phyloP scores from a whole-genome alignment of 2,329 filamentous ascomycete species.

The Fusarium sp. region DNA sequence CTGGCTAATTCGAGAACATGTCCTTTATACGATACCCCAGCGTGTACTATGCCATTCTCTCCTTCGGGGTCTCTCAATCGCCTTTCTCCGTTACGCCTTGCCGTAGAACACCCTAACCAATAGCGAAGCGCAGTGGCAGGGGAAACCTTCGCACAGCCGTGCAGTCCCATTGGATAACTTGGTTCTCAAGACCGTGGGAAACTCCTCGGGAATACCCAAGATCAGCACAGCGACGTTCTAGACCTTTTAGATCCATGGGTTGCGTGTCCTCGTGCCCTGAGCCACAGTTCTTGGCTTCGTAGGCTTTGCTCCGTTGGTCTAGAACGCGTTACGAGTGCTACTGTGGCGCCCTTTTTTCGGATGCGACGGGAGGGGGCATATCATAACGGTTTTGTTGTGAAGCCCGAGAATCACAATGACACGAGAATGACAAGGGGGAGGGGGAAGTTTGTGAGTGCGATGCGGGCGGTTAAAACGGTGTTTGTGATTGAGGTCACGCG shows the following conservation, averaged over 20 bases:
- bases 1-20: constrained; percentile 15
- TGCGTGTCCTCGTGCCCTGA: constrained; percentile 40
- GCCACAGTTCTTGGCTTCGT: constrained; percentile 33
- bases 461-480: neutral
- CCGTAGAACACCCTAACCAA: constrained; percentile 9
- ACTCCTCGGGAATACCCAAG: constrained; percentile 43
- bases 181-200: constrained; percentile 18
- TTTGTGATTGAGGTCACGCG: constrained; percentile 23
- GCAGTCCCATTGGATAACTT: constrained; percentile 2
- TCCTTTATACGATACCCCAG: neutral
- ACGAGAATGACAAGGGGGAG: constrained; percentile 6
- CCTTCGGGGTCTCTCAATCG: neutral
- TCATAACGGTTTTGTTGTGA: constrained; percentile 25
- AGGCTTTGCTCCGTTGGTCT: constrained; percentile 17
- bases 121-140: neutral
- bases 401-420: constrained; percentile 4
- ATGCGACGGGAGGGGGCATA: constrained; percentile 19
- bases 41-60: neutral
- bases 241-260: neutral
- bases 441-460: neutral
- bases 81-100: constrained; percentile 14
- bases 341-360: constrained; percentile 28
- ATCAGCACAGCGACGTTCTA: constrained; percentile 17
- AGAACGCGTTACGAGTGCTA: constrained; percentile 19
- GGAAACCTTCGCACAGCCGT: constrained; percentile 5